Percentiles rank a stretch among this genome's conserved stretches.
phyloP scores from a whole-genome alignment of 1,139 yeast species.

The Geotrichum phurueaensis region DNA sequence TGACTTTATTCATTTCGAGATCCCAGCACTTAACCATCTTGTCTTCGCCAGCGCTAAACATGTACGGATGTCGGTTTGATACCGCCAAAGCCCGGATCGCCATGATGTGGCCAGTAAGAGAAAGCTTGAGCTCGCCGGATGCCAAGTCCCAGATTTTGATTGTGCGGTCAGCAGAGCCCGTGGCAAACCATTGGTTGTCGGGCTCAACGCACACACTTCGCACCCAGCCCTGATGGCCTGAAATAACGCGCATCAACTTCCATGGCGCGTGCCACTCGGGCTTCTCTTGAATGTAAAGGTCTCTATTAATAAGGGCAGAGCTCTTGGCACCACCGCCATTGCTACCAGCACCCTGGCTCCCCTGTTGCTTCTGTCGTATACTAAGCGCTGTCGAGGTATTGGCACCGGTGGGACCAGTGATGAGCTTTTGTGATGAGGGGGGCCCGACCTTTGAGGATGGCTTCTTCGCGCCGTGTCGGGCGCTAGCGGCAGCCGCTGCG shows the following conservation, averaged over 20 bases:
- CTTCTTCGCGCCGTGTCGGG: conserved; percentile 6
- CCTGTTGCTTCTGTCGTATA: conserved; percentile 7
- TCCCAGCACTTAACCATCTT: conserved; percentile 97
- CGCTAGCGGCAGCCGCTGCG: conserved; percentile 17
- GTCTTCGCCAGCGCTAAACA: conserved; percentile 91
- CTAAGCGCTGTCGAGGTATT: conserved; percentile 20
- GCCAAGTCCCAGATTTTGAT: conserved; percentile 92
- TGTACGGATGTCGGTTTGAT: conserved; percentile 72
- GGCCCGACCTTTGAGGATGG: background rate
- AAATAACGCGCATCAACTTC: conserved; percentile 66
- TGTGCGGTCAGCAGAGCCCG: conserved; percentile 85
- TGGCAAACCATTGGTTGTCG: conserved; percentile 82
- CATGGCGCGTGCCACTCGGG: conserved; percentile 59
- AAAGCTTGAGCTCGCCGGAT: conserved; percentile 58
- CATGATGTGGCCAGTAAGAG: conserved; percentile 89
- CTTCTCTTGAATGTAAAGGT: conserved; percentile 21
- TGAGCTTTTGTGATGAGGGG: conserved; percentile 19
- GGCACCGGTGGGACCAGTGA: conserved; percentile 12
- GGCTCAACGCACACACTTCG: conserved; percentile 77
- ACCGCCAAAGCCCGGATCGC: conserved; percentile 72
- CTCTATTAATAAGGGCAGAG: conserved; percentile 13
- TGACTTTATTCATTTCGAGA: conserved; percentile 73
- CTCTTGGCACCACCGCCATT: background rate
- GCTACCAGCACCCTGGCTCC: background rate
- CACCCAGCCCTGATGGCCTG: conserved; percentile 94